phyloP scores from a whole-genome alignment of 2,329 filamentous ascomycete species.

The Sphaerostilbella broomeana region DNA sequence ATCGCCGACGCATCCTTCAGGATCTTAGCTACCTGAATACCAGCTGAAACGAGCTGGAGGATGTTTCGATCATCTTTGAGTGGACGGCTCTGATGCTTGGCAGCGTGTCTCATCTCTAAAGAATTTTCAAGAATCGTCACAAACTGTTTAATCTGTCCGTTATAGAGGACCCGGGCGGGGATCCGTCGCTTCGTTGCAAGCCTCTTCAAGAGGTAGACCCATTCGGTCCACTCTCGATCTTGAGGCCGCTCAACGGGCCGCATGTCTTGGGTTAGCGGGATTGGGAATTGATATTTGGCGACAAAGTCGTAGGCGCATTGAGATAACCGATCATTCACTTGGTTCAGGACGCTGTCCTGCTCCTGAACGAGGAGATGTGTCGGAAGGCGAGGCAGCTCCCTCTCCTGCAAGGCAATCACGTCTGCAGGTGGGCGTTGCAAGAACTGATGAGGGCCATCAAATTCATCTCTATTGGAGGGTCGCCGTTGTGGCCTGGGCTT shows the following conservation, averaged over 20 bases:
- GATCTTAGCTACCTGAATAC: constrained; percentile 81
- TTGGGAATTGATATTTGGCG: constrained; percentile 85
- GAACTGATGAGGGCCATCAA: constrained; percentile 80
- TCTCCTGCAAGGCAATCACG: constrained; percentile 68
- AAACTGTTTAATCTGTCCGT: constrained; percentile 86
- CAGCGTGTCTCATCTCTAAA: constrained; percentile 78
- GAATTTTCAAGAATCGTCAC: constrained; percentile 85
- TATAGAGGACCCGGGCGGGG: constrained; percentile 75
- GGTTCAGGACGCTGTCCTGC: constrained; percentile 72
- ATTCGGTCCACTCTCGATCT: constrained; percentile 85
- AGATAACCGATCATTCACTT: constrained; percentile 78
- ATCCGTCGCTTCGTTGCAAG: constrained; percentile 82
- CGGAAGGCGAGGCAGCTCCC: constrained; percentile 73
- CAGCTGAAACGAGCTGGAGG: constrained; percentile 78
- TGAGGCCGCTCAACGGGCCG: constrained; percentile 65
- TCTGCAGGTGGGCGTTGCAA: constrained; percentile 65
- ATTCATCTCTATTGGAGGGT: constrained; percentile 78
- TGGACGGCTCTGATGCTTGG: constrained; percentile 74
- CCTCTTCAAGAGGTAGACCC: constrained; percentile 81
- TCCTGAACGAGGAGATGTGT: constrained; percentile 78
- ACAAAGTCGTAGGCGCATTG: constrained; percentile 87
- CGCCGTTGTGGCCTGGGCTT: constrained; percentile 56
- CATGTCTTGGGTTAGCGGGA: constrained; percentile 77
- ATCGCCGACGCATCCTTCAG: constrained; percentile 78
- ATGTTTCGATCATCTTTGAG: constrained; percentile 87